phyloP scores from a whole-genome alignment of 495 filamentous ascomycete species.

The Saxophila tyrrhenica region DNA sequence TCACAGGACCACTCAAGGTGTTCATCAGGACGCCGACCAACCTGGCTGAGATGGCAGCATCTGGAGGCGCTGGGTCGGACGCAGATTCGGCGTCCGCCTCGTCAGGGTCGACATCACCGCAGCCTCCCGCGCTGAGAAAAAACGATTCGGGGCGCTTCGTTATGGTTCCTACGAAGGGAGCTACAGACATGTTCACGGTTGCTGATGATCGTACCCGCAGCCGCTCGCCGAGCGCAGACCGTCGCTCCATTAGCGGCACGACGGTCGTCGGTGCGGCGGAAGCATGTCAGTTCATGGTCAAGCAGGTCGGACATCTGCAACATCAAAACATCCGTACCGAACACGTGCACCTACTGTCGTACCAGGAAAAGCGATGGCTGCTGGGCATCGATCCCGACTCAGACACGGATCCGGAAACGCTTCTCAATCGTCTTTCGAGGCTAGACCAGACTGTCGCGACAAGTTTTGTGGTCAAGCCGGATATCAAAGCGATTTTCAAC shows the following conservation, averaged over 20 bases:
- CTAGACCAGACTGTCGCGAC: conserved; percentile 6
- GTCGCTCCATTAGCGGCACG: neutral
- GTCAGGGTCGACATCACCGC: neutral
- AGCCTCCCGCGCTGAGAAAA: neutral
- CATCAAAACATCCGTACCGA: neutral
- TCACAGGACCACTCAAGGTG: neutral
- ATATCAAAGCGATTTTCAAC: conserved; percentile 11
- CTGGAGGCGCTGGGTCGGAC: neutral
- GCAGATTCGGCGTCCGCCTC: conserved; percentile 8
- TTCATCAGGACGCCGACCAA: neutral
- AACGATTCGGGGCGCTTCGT: neutral
- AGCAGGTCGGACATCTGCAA: conserved; percentile 2
- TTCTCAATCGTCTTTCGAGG: conserved; percentile 1
- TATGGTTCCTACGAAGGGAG: neutral
- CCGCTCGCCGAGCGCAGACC: neutral
- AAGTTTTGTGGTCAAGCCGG: conserved; percentile 15
- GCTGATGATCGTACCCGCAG: neutral
- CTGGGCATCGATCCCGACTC: conserved; percentile 9
- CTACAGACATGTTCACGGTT: neutral
- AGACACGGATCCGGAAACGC: conserved; percentile 3
- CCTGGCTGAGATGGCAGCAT: neutral
- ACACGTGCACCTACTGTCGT: conserved; percentile 9
- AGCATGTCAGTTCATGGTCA: conserved; percentile 5
- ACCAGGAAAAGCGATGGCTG: conserved; percentile 9
- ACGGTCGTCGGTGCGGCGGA: neutral